Evolutionary conservation across 2,329 filamentous ascomycete genomes (phyloP), one percentile per base, ranked within the genome.

Genomic region (Dendryphion nanum): DNA sequence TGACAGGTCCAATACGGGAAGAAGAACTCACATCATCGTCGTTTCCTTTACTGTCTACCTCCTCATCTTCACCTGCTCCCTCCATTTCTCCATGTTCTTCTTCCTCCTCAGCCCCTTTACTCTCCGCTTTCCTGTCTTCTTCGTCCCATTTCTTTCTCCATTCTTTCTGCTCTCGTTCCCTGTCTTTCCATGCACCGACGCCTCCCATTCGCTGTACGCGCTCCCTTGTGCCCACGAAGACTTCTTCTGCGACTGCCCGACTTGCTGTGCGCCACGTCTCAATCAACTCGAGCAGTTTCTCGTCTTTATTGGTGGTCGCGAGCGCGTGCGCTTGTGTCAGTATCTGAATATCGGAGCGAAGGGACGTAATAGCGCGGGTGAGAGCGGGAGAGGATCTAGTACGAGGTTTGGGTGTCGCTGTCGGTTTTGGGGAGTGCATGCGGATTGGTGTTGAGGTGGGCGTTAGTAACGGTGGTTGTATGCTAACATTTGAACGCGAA

Each of bases 221-320:
- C 57, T 82, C 79, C 45, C 75, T 74, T 16, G 83, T 79, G 15
- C 70, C 66, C 17, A 66, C 71, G 59, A 84, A 87, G 8, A 86
- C 65, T 52, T 85, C 81, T 48, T 88, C 84, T 1, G 84, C 84
- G 5, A 81, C 83, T 34, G 73, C 66, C 45, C 82, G 73, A 42
- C 77, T 78, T 14, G 79, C 77, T 0, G 55, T 61, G 32, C 71
- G 77, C 85, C 85, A 89, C 57, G 77, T 83, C 3, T 57, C 59
- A 29, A 79, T 74, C 47, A 86, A 53, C 0, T 57, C 63, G 29
- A 75, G 64, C 17, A 88, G 67, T 40, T 85, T 79, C 1, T 65
- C 69, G 55, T 82, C 77, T 38, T 63, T 61, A 10, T 50, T 50
- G 2, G 62, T 58, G 3, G 59, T 62, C 18, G 53, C 54, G 6